Percentiles rank a stretch among this genome's conserved stretches.
Conservation (phyloP, 805 yeast genomes). For the Saccharomycopsis vini region DNA sequence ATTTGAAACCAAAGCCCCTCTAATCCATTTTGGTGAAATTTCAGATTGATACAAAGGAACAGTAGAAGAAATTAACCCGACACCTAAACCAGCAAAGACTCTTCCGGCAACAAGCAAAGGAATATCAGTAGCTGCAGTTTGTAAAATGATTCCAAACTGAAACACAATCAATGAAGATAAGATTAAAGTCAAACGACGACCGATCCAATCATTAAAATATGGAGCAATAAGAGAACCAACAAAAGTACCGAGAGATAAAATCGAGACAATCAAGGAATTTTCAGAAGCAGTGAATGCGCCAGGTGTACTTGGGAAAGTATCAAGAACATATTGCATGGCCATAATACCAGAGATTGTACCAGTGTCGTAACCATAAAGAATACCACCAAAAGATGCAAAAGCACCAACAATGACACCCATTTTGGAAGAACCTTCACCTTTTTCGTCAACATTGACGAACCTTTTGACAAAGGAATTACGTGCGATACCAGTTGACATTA, state of each 20-base stretch:
- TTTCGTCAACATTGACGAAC: conserved; percentile 17
- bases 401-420: conserved; percentile 45
- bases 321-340: conserved; percentile 49
- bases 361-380: conserved; percentile 60
- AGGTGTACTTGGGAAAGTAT: conserved; percentile 32
- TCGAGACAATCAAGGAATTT: conserved; percentile 59
- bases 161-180: conserved; percentile 37
- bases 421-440: conserved; percentile 20
- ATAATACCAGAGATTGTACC: conserved; percentile 59
- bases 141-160: conserved; percentile 45
- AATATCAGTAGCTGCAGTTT: conserved; percentile 37
- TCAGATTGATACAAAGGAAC: conserved; percentile 64
- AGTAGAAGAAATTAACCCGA: conserved; percentile 59
- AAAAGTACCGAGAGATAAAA: conserved; percentile 63
- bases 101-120: conserved; percentile 57
- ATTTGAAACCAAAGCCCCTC: conserved; percentile 62
- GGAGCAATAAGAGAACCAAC: conserved; percentile 58
- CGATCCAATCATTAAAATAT: conserved; percentile 44
- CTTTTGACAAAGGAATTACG: not conserved
- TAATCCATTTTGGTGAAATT: conserved; percentile 44
- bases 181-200: conserved; percentile 45
- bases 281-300: conserved; percentile 36
- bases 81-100: conserved; percentile 57
- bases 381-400: conserved; percentile 61
- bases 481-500: not conserved